A percentile compares a stretch with the other conserved stretches of the same genome.
Conservation (phyloP, 768 basidiomycete species). For the Paxillus rubicundulus region DNA sequence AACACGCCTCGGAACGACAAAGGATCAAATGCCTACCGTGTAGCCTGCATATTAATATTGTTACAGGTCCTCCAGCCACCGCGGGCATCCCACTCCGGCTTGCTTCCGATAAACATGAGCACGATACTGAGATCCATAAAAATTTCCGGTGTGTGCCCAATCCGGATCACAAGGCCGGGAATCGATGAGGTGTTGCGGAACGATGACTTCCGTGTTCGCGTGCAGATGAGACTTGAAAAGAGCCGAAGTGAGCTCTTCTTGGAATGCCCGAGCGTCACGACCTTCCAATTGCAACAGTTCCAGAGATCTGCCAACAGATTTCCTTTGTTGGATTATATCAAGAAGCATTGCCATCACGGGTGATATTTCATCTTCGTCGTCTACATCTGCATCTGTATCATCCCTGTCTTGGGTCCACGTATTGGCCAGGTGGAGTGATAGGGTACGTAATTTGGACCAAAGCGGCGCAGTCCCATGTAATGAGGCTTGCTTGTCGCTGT, state of each 20-base stretch:
- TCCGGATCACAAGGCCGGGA: slow-evolving; percentile 21
- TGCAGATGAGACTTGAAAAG: slow-evolving; percentile 28
- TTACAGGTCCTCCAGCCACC: slow-evolving; percentile 11
- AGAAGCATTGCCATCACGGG: slow-evolving; percentile 31
- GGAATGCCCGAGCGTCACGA: slow-evolving; percentile 18
- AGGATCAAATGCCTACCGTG: slow-evolving; percentile 4
- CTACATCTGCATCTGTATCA: slow-evolving; percentile 31
- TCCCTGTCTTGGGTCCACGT: slow-evolving; percentile 32
- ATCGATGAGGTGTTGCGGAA: slow-evolving; percentile 15
- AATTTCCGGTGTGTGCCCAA: slow-evolving; percentile 27
- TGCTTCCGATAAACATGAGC: slow-evolving; percentile 31
- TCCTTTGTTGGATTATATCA: slow-evolving; percentile 32
- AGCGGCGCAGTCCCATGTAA: slow-evolving; percentile 30
- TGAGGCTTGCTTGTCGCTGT: slow-evolving; percentile 34
- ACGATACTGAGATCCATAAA: slow-evolving; percentile 33
- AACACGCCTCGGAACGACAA: neutral
- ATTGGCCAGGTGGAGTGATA: slow-evolving; percentile 26
- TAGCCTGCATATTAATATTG: slow-evolving; percentile 22
- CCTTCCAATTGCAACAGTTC: slow-evolving; percentile 28
- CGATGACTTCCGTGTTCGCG: slow-evolving; percentile 21
- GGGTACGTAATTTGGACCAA: slow-evolving; percentile 31
- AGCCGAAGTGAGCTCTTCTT: slow-evolving; percentile 22
- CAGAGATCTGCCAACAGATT: slow-evolving; percentile 28
- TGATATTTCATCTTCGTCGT: slow-evolving; percentile 32
- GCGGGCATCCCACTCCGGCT: slow-evolving; percentile 23